A percentile compares a stretch with the other conserved stretches of the same genome.
phyloP scores from a whole-genome alignment of 352 stramenopile genomes.

The Phytophthora rubi region DNA sequence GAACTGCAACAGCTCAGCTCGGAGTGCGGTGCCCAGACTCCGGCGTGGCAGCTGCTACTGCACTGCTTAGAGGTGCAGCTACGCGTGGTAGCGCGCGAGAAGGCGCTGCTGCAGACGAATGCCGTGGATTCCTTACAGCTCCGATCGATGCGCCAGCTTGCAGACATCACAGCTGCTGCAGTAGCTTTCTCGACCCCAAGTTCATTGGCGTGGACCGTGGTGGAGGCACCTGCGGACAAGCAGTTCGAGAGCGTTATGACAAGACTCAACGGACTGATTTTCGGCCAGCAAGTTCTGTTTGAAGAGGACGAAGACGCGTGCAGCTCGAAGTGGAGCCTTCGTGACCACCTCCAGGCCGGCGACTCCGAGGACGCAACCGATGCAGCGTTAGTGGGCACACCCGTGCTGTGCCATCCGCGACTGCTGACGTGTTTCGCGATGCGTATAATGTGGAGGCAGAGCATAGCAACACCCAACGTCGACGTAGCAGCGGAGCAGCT shows the following conservation, averaged over 20 bases:
- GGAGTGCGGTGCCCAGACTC: slow-evolving; percentile 45
- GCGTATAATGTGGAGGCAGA: slow-evolving; percentile 54
- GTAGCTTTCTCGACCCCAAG: slow-evolving; percentile 50
- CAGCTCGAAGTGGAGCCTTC: slow-evolving; percentile 18
- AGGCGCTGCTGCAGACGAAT: slow-evolving; percentile 38
- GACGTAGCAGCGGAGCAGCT: slow-evolving; percentile 49
- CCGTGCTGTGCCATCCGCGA: slow-evolving; percentile 57
- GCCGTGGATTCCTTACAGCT: slow-evolving; percentile 53
- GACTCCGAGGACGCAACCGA: slow-evolving; percentile 32
- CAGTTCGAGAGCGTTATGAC: slow-evolving; percentile 58
- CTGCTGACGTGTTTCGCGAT: slow-evolving; percentile 64
- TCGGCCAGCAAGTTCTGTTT: slow-evolving; percentile 76
- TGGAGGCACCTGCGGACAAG: slow-evolving; percentile 45
- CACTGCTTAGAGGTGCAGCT: slow-evolving; percentile 70
- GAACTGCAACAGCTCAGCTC: slow-evolving; percentile 61
- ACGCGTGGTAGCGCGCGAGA: slow-evolving; percentile 53
- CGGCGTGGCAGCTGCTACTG: slow-evolving; percentile 63
- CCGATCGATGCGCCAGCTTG: slow-evolving; percentile 66
- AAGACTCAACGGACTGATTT: slow-evolving; percentile 66
- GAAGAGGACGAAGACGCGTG: slow-evolving; percentile 56
- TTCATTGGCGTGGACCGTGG: slow-evolving; percentile 50
- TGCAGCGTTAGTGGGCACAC: slow-evolving; percentile 37
- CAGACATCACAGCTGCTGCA: slow-evolving; percentile 48
- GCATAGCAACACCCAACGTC: slow-evolving; percentile 32
- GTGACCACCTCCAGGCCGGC: slow-evolving; percentile 10